Conservation (phyloP, 306 rosid genomes). For the barrel medic (Medicago truncatula) region DNA sequence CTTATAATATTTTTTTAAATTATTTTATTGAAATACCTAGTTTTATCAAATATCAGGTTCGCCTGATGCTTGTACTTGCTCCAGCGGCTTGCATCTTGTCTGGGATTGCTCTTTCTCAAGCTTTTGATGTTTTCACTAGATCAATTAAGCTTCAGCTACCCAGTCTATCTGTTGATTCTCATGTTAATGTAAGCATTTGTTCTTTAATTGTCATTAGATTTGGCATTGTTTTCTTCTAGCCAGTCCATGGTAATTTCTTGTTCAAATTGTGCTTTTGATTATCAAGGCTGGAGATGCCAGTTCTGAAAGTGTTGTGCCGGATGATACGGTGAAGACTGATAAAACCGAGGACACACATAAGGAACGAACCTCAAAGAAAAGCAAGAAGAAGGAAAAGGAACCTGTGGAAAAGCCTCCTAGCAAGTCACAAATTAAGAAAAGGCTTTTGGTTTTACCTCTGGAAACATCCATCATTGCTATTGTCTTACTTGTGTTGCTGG, state of each 20-base stretch:
- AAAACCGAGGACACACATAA: conserved; percentile 69
- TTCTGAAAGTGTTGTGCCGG: conserved; percentile 56
- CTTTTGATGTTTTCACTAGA: conserved; percentile 91
- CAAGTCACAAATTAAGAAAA: conserved; percentile 68
- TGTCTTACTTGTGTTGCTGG: conserved; percentile 81
- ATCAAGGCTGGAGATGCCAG: conserved; percentile 69
- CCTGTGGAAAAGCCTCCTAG: conserved; percentile 74
- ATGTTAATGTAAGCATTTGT: conserved; percentile 57
- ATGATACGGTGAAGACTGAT: conserved; percentile 65
- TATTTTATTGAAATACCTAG: conserved; percentile 36
- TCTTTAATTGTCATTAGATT: conserved; percentile 22
- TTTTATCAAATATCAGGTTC: conserved; percentile 70
- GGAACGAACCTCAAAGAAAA: conserved; percentile 81
- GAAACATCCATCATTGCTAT: conserved; percentile 83
- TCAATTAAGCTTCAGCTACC: conserved; percentile 95
- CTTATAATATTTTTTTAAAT: conserved; percentile 21
- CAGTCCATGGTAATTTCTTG: conserved; percentile 36
- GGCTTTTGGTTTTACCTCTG: conserved; percentile 92
- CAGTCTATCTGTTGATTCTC: conserved; percentile 49
- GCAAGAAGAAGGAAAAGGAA: conserved; percentile 86
- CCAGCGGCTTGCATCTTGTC: conserved; percentile 99
- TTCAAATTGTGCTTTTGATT: conserved; percentile 41
- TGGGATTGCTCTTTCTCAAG: conserved; percentile 97
- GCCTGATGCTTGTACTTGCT: conserved; percentile 97
- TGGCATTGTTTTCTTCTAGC: conserved; percentile 33